Evolutionary conservation across 163 green algal species (phyloP).

Genomic region (Scenedesmus sp.): DNA sequence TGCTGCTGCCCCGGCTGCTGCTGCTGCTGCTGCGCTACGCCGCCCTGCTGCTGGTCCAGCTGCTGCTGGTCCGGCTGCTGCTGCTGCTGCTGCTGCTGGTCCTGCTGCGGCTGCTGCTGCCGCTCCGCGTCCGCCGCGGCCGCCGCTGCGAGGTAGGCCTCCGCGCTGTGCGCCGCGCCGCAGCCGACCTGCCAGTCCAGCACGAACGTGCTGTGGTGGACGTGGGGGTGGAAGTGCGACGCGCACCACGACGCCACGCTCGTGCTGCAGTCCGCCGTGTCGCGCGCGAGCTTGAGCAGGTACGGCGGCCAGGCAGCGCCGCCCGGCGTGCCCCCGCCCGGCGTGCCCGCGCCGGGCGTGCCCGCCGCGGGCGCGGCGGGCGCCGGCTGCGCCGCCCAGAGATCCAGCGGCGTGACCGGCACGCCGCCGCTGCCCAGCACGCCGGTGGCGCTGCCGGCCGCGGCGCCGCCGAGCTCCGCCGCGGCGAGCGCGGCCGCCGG

Average conservation of each 20-base stretch:
- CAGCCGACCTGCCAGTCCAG: slow-evolving; percentile 27
- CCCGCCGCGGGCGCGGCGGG: neutral
- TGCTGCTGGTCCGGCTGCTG: neutral
- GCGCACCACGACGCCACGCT: slow-evolving; percentile 2
- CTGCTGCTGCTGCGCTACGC: neutral
- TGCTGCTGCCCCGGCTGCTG: slow-evolving; percentile 8
- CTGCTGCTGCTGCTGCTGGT: neutral
- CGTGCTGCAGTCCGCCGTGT: slow-evolving; percentile 13
- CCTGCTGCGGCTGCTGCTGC: slow-evolving; percentile 4
- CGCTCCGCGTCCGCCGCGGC: neutral
- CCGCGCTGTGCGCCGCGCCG: neutral
- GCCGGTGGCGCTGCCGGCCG: neutral
- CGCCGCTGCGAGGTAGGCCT: neutral
- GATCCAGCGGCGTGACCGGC: slow-evolving; percentile 53
- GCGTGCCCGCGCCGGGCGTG: too few species aligned
- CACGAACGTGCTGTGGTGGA: slow-evolving; percentile 19
- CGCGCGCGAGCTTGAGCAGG: slow-evolving; percentile 26
- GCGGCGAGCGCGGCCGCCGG: neutral
- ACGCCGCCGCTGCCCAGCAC: slow-evolving; percentile 7
- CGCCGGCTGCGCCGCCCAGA: slow-evolving; percentile 49
- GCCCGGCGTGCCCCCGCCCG: too few species aligned
- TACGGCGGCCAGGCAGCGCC: slow-evolving; percentile 35
- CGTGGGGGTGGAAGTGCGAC: slow-evolving; percentile 13
- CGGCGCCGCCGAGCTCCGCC: slow-evolving; percentile 18
- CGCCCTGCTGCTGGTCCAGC: neutral